Conservation (phyloP, 257 asterid species). For the Solanum infundibuliforme region DNA sequence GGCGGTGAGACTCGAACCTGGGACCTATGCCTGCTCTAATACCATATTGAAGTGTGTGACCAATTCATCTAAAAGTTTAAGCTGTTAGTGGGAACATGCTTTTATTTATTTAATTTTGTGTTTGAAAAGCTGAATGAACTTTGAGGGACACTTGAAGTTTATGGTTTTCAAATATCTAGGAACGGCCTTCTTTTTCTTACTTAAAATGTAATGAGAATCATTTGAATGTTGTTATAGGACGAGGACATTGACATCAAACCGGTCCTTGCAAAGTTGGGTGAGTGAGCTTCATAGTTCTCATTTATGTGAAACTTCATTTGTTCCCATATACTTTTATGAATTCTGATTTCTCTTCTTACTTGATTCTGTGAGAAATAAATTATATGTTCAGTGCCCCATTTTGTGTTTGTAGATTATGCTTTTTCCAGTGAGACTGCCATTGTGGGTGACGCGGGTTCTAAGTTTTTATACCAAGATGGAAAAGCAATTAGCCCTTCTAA, state of each 20-base stretch:
- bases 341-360: not conserved
- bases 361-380: not conserved
- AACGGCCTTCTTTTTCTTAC: not conserved
- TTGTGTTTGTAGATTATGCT: constrained; percentile 38
- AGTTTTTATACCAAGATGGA: constrained; percentile 30
- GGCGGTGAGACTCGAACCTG: not conserved
- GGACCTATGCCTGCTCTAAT: not conserved
- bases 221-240: constrained; percentile 48
- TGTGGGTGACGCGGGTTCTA: constrained; percentile 59
- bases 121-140: not conserved
- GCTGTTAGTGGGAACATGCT: not conserved
- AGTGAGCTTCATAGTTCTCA: constrained; percentile 18
- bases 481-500: not conserved
- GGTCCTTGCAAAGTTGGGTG: constrained; percentile 70
- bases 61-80: not conserved
- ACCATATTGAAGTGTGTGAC: not conserved
- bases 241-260: constrained; percentile 43
- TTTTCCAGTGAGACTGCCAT: constrained; percentile 48
- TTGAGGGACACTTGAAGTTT: not conserved
- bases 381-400: not conserved
- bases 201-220: constrained; percentile 19
- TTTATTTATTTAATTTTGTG: not conserved
- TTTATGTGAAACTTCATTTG: not conserved
- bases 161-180: not conserved
- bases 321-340: not conserved